phyloP scores from a whole-genome alignment of 352 stramenopile genomes.

The Phytophthora sojae region DNA sequence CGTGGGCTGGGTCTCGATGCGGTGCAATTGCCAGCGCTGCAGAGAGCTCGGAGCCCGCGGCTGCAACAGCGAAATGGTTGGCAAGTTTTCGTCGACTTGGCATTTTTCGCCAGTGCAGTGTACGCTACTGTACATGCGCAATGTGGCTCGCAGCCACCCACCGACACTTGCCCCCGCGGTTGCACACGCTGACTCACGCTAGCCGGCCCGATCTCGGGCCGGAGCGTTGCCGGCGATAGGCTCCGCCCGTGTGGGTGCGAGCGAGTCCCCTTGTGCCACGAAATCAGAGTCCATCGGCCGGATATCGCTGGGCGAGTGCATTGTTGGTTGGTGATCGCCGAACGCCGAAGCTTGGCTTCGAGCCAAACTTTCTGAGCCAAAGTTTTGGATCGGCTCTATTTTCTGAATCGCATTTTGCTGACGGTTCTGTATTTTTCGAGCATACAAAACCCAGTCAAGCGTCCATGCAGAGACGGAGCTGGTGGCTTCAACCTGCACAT shows the following conservation, averaged over 20 bases:
- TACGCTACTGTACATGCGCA: background rate
- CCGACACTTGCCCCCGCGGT: background rate
- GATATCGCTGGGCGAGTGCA: background rate
- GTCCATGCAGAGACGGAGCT: constrained; percentile 12
- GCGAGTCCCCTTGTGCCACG: background rate
- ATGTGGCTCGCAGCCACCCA: constrained; percentile 7
- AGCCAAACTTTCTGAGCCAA: no score
- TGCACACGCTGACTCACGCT: background rate
- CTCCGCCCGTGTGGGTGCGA: background rate
- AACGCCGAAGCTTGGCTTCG: no score
- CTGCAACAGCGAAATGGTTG: constrained; percentile 3
- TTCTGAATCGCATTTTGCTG: constrained; percentile 5
- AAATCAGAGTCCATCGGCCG: background rate
- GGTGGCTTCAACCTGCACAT: constrained; percentile 17
- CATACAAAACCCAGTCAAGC: constrained; percentile 16
- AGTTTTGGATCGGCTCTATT: constrained; percentile 8
- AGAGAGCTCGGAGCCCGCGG: constrained; percentile 9
- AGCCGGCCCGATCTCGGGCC: background rate
- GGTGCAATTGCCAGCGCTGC: background rate
- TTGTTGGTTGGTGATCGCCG: background rate
- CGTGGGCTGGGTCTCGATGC: constrained; percentile 15
- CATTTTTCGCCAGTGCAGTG: background rate
- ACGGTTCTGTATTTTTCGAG: constrained; percentile 23
- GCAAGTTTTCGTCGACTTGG: background rate
- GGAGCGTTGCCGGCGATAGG: background rate